Base-by-base conservation (phyloP, 306 rosid genomes). In the Purshia tridentata region DNA sequence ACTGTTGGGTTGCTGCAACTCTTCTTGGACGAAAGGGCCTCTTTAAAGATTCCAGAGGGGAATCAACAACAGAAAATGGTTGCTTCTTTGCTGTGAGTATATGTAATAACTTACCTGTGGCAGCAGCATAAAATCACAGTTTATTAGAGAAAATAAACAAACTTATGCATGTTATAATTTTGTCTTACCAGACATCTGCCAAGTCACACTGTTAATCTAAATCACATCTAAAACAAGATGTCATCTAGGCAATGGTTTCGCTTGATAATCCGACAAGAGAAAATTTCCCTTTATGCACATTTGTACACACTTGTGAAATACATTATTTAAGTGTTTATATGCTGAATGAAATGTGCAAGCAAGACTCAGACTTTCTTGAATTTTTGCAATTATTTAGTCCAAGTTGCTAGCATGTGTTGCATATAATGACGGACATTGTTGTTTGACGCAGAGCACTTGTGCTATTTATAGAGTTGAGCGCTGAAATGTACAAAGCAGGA, bases 401-500 rank as follows among this genome's bases (percentile, higher is more conserved):
- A 29, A 29, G 35, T 29, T 44, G 47, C 47, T 5, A 5, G 9
- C 11, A 39, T 61, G 47, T 67, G 46, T 49, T 49, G 44, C 57
- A 14, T 1, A 29, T 50, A 50, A 50, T 53, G 46, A 53, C 9
- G 62, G 23, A 22, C 61, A 51, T n/a, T 46, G 58, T 19, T 67
- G 74, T 76, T 22, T 41, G 58, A 63, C 18, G 53, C 83, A 93
- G 98, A 76, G 88, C 89, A 67, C 49, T 91, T 79, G 84, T 70
- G 61, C 39, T 89, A 64, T 91, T 93, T 69, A 81, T 87, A 69
- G 98, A 87, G 70, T 29, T 85, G 86, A 93, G 97, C 77, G 93
- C 97, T 19, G 96, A 89, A 84, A 72, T 91, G 75, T 93, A 93
- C 85, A 89, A 93, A 76, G 89, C 86, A 8, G 96, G 97, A 70